Evolutionary conservation across 225 moss, liverwort and hornwort species (phyloP), one percentile per base, ranked within the genome.

Genomic region (Polytrichum formosum): DNA sequence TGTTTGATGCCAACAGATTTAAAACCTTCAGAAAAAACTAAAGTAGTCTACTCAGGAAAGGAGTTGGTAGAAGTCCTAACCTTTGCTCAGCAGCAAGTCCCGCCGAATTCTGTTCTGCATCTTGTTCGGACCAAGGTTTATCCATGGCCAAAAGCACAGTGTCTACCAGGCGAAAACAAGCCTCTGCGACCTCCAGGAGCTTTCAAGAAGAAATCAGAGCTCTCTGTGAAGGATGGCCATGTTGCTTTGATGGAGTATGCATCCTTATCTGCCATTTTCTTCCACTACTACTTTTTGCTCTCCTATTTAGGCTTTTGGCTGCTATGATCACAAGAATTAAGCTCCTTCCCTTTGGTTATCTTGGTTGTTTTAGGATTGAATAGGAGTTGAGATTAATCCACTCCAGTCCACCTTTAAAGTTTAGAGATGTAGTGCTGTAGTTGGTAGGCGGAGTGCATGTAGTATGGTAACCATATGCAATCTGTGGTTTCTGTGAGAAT

Each of bases 141-240:
- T 74, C 86, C 89, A 10, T 90, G 86, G 89, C 81, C 89, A 26
- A 90, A 86, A 68, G 89, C 89, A 65, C 89, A 90, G 67, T 79
- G 86, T 29, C 72, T 86, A 22, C 89, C 86, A 19, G 89, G 89
- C 55, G 89, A 86, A 63, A 86, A 86, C 65, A 90, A 86, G 64
- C 89, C 89, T 5, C 65, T 82, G 5, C 79, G 86, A 31, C 86
- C 89, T 28, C 89, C 89, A 25, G 86, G 86, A 35, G 89, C 89
- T 37, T 90, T 90, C 73, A 90, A 90, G 79, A 90, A 90, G 79
- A 90, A 90, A 69, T 90, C 86, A 1, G 89, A 90, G 75, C 82
- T 90, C 10, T 90, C 89, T 61, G 86, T 90, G 67, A 90, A 90
- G 72, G 89, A 90, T 70, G 89, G 89, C 53, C 86, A 90, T 74